A percentile compares a stretch with the other conserved stretches of the same genome.
Conservation (phyloP, 1,284 basidiomycete species). For the Puccinia novopanici region DNA sequence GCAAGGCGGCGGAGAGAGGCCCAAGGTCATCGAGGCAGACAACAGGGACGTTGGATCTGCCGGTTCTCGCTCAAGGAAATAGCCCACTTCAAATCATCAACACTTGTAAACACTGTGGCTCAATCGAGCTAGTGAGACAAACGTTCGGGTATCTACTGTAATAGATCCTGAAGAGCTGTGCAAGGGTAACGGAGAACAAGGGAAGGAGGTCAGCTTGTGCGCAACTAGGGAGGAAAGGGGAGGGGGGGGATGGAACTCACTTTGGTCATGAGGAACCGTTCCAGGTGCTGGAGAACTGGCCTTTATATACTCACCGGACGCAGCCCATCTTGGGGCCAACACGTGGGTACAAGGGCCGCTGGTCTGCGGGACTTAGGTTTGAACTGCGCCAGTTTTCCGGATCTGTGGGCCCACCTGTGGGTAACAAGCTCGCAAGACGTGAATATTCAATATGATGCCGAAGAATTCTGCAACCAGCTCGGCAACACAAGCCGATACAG, state of each 20-base stretch:
- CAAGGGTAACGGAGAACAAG: background rate
- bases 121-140: slow-evolving; percentile 50
- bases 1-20: slow-evolving; percentile 18
- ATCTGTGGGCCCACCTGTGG: slow-evolving; percentile 7
- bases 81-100: slow-evolving; percentile 33
- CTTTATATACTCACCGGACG: slow-evolving; percentile 21
- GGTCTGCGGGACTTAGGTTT: background rate
- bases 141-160: slow-evolving; percentile 51
- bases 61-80: slow-evolving; percentile 36
- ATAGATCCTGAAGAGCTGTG: slow-evolving; percentile 52
- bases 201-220: slow-evolving; percentile 1
- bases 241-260: slow-evolving; percentile 15
- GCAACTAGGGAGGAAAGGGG: background rate
- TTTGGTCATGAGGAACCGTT: slow-evolving; percentile 43
- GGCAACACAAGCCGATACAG: too few relatives aligned
- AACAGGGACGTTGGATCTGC: background rate
- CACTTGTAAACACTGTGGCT: slow-evolving; percentile 49
- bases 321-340: background rate
- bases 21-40: slow-evolving; percentile 35
- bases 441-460: background rate
- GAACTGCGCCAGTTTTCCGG: background rate
- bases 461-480: too few relatives aligned
- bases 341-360: background rate
- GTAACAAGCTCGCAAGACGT: background rate
- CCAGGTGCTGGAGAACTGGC: background rate